Conservation (phyloP, 306 rosid species). For the Hylodesmum podocarpum region DNA sequence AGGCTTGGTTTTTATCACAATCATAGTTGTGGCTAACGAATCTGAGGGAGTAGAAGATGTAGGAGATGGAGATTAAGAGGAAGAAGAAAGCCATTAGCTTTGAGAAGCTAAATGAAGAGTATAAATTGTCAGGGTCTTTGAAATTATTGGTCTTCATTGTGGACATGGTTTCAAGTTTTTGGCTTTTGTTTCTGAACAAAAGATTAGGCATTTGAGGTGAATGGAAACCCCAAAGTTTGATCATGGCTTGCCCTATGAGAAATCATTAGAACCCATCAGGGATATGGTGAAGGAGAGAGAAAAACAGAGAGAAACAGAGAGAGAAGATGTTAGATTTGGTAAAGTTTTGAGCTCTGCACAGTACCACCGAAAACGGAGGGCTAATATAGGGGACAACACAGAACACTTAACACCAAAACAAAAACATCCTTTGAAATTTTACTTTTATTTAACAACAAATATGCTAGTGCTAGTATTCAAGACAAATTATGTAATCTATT, state of each 20-base stretch:
- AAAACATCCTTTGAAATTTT: neutral
- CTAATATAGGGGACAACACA: neutral
- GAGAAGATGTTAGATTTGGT: slow-evolving; percentile 12
- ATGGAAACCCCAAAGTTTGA: neutral
- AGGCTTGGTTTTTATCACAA: slow-evolving; percentile 10
- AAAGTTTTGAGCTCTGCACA: slow-evolving; percentile 14
- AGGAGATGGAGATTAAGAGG: slow-evolving; percentile 45
- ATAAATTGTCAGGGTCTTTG: slow-evolving; percentile 47
- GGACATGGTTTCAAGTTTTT: slow-evolving; percentile 15
- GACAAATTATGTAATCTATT: neutral
- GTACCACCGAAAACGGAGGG: neutral
- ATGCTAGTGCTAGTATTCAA: neutral
- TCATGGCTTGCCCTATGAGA: slow-evolving; percentile 12
- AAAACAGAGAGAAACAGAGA: neutral
- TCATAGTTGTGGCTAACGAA: slow-evolving; percentile 29
- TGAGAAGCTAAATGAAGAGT: slow-evolving; percentile 36
- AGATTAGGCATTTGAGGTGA: neutral
- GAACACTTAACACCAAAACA: no score
- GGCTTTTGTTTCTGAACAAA: neutral
- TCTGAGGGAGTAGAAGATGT: slow-evolving; percentile 43
- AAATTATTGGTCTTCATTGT: slow-evolving; percentile 42
- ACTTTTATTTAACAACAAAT: no score
- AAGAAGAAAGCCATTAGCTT: slow-evolving; percentile 44
- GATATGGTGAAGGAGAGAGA: neutral
- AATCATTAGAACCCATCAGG: slow-evolving; percentile 17